phyloP scores from a whole-genome alignment of 768 basidiomycete genomes.

The Hypholoma sublateritium region DNA sequence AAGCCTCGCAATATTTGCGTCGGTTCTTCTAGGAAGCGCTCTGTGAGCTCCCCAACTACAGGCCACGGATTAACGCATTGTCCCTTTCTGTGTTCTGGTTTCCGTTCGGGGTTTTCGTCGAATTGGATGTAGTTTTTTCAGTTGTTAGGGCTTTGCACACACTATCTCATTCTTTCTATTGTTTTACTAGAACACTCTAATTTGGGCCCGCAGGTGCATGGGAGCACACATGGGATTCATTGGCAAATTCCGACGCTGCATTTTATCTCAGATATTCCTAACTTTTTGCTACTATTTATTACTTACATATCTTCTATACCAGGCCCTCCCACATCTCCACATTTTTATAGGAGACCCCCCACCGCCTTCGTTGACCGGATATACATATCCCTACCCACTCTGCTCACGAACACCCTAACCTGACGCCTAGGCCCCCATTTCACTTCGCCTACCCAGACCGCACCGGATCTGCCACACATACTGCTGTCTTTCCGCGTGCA shows the following conservation, averaged over 20 bases:
- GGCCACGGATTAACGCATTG: neutral
- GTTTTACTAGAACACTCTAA: constrained; percentile 6
- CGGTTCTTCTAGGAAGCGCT: neutral
- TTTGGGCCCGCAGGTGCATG: constrained; percentile 2
- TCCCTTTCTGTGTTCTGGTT: neutral
- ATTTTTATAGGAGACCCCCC: neutral
- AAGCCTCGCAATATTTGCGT: neutral
- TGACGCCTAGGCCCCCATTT: too few relatives aligned
- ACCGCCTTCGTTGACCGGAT: too few relatives aligned
- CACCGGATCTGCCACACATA: too few relatives aligned
- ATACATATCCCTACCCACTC: too few relatives aligned
- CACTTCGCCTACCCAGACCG: too few relatives aligned
- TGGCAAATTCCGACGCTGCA: neutral
- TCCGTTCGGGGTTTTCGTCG: neutral
- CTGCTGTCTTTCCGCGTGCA: too few relatives aligned
- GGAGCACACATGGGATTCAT: neutral
- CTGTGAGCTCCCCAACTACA: neutral
- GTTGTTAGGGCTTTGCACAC: neutral
- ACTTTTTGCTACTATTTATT: constrained; percentile 5
- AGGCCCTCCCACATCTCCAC: neutral
- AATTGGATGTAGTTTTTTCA: neutral
- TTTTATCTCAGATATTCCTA: neutral
- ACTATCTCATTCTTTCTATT: neutral
- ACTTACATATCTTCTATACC: neutral
- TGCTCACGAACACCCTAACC: too few relatives aligned